phyloP scores from a whole-genome alignment of 441 rosid genomes.

The Aquilaria agallochum region DNA sequence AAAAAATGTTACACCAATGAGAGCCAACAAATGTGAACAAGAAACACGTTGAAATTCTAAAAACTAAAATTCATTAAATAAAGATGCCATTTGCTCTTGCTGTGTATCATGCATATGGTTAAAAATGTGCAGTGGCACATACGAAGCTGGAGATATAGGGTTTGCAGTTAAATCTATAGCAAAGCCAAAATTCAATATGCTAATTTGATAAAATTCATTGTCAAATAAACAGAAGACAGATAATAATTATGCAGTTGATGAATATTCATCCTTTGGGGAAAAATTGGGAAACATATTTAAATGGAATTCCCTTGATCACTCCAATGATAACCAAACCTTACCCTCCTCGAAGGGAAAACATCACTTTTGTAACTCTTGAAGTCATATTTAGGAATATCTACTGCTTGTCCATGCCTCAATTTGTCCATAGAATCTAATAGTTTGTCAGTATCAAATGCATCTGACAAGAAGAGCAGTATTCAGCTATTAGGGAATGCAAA shows the following conservation, averaged over 20 bases:
- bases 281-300: not conserved
- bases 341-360: slow-evolving; percentile 84
- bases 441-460: slow-evolving; percentile 91
- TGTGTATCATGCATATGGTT: too few relatives aligned
- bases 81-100: too few relatives aligned
- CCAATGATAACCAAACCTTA: slow-evolving; percentile 21
- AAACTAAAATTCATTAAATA: too few relatives aligned
- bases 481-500: slow-evolving; percentile 9
- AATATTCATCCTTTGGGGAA: not conserved
- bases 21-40: not conserved
- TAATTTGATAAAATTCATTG: not conserved
- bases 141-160: not conserved
- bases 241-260: not conserved
- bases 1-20: slow-evolving; percentile 18
- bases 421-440: slow-evolving; percentile 77
- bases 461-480: slow-evolving; percentile 37
- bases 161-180: not conserved
- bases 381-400: slow-evolving; percentile 92
- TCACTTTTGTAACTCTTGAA: slow-evolving; percentile 88
- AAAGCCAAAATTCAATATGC: too few relatives aligned
- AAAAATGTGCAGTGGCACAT: not conserved
- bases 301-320: slow-evolving; percentile 2
- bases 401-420: slow-evolving; percentile 84
- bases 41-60: not conserved
- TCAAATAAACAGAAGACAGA: not conserved